Percentiles rank a stretch among this genome's conserved stretches.
phyloP scores from a whole-genome alignment of 2,329 filamentous ascomycete genomes.

The Alternaria ventricosa region DNA sequence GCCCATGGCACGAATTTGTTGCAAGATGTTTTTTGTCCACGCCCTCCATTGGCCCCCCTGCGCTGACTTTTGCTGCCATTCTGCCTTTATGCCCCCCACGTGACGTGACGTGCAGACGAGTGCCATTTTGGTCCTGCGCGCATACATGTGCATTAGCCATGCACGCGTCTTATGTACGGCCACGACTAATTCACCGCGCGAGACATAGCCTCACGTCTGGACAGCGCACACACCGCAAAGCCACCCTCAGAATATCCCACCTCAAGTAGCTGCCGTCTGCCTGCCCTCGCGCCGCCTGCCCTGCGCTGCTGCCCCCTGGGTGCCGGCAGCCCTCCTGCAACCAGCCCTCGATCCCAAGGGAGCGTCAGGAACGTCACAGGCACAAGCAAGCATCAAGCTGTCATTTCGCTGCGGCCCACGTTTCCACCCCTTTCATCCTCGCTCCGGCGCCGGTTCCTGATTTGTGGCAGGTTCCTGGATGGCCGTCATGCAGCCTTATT shows the following conservation, averaged over 20 bases:
- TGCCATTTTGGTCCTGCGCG: conserved; percentile 7
- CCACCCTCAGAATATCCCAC: conserved; percentile 1
- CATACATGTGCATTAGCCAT: conserved; percentile 26
- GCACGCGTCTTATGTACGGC: conserved; percentile 32
- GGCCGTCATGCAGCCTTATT: conserved; percentile 40
- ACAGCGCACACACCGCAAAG: conserved; percentile 13
- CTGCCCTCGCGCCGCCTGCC: conserved; percentile 4
- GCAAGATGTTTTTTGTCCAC: conserved; percentile 25
- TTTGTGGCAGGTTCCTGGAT: conserved; percentile 41
- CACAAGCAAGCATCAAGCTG: conserved; percentile 25
- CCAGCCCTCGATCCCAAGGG: conserved; percentile 3
- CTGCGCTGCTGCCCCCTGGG: background rate
- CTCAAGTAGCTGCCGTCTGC: background rate
- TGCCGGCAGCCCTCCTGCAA: background rate
- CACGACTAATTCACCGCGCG: conserved; percentile 23
- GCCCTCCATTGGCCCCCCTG: conserved; percentile 21
- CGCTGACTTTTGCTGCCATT: conserved; percentile 14
- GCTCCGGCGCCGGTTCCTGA: conserved; percentile 30
- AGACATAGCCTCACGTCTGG: conserved; percentile 14
- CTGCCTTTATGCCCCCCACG: conserved; percentile 16
- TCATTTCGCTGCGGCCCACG: conserved; percentile 24
- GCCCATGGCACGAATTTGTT: conserved; percentile 13
- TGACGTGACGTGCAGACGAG: conserved; percentile 27
- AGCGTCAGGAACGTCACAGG: conserved; percentile 14
- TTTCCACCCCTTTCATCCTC: conserved; percentile 24